Conservation (phyloP, 306 rosid species). For the Cucumis cinereus region DNA sequence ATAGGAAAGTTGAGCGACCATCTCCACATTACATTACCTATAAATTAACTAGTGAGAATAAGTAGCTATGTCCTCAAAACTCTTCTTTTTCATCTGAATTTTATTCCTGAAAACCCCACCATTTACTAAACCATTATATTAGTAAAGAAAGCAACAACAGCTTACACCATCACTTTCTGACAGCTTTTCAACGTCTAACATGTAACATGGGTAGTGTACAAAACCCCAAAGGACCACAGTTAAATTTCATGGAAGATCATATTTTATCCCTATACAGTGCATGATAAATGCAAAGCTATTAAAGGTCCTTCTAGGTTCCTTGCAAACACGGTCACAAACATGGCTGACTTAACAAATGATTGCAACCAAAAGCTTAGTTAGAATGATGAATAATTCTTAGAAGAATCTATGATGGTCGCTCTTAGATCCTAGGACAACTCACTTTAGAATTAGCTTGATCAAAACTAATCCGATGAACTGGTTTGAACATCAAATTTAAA, state of each 20-base stretch:
- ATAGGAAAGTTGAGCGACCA: neutral
- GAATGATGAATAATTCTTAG: too few relatives aligned
- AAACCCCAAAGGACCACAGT: neutral
- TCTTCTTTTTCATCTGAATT: neutral
- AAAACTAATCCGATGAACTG: too few relatives aligned
- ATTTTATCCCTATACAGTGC: neutral
- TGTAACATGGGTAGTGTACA: neutral
- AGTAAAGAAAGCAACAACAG: neutral
- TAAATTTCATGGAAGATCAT: neutral
- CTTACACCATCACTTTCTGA: neutral
- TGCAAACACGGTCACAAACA: too few relatives aligned
- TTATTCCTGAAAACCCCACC: neutral
- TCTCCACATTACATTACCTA: neutral
- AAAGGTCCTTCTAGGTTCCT: too few relatives aligned
- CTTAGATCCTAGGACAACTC: too few relatives aligned
- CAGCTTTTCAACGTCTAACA: neutral
- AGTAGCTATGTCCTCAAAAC: neutral
- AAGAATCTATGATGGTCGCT: too few relatives aligned
- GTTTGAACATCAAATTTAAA: too few relatives aligned
- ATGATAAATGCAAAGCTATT: too few relatives aligned
- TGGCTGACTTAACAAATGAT: too few relatives aligned
- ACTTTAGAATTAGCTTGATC: too few relatives aligned
- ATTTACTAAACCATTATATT: too few relatives aligned
- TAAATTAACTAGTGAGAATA: neutral
- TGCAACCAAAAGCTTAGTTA: too few relatives aligned